These are phyloP conservation scores for Beauveria bassiana DNA, from an alignment of 2,329 filamentous ascomycete species.

Conservation along the genomic window DNA sequence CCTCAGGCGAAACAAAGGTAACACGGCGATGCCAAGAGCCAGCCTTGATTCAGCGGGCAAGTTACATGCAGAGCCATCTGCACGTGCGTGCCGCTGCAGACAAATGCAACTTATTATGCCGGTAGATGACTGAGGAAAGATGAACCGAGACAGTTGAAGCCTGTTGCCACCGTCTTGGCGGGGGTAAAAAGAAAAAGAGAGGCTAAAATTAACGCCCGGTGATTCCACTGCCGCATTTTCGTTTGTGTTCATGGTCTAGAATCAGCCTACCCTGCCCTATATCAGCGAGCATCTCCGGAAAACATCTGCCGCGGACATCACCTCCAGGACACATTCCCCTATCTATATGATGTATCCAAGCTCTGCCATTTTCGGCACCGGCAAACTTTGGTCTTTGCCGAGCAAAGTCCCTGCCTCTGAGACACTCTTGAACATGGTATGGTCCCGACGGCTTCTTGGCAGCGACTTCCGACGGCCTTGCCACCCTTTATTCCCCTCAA, in stretches of 20 bases:
- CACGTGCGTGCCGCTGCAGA: background rate
- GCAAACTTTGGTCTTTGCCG: background rate
- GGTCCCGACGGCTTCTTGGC: background rate
- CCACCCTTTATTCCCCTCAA: background rate
- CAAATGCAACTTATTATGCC: background rate
- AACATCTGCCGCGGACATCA: background rate
- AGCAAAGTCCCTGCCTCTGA: background rate
- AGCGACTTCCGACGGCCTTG: constrained; percentile 4
- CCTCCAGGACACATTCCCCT: background rate
- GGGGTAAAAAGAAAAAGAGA: no score
- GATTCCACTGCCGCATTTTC: background rate
- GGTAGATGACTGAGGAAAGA: background rate
- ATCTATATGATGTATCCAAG: background rate
- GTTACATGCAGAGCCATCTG: background rate
- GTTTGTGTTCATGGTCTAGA: background rate
- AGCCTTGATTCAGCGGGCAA: background rate
- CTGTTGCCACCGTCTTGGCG: background rate
- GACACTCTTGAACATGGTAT: background rate
- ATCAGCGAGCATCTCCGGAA: background rate
- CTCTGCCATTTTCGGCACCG: background rate
- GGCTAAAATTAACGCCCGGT: background rate
- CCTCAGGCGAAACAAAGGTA: background rate
- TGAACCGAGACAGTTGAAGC: background rate
- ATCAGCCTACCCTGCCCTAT: background rate
- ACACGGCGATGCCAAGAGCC: background rate